Percentiles rank a stretch among this genome's conserved stretches.
Evolutionary conservation across 495 filamentous ascomycete species (phyloP).

Genomic region (Ascobolus immersus): DNA sequence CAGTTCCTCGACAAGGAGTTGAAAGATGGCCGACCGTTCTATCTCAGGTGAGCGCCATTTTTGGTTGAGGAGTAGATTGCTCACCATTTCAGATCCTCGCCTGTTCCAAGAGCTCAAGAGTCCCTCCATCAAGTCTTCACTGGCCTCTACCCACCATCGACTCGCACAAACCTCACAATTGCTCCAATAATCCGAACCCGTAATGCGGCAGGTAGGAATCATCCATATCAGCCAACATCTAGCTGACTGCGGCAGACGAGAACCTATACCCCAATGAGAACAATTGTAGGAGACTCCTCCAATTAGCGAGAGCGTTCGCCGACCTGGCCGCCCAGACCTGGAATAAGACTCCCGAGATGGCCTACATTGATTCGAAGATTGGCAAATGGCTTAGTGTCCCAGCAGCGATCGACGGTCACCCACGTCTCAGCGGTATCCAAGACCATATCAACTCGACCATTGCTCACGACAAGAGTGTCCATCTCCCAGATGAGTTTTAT

Average conservation of each 20-base stretch:
- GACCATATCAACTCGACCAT: slow-evolving; percentile 76
- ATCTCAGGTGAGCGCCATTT: slow-evolving; percentile 30
- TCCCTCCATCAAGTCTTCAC: slow-evolving; percentile 71
- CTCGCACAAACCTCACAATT: slow-evolving; percentile 22
- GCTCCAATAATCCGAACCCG: slow-evolving; percentile 9
- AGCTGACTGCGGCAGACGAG: slow-evolving; percentile 48
- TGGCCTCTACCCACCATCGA: slow-evolving; percentile 61
- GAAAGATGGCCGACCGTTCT: slow-evolving; percentile 32
- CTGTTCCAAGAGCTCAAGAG: slow-evolving; percentile 63
- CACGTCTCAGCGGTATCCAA: slow-evolving; percentile 68
- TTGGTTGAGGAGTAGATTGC: neutral
- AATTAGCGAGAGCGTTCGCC: slow-evolving; percentile 57
- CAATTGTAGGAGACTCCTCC: slow-evolving; percentile 60
- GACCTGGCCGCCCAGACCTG: slow-evolving; percentile 53
- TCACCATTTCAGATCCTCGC: slow-evolving; percentile 22
- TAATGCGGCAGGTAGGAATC: no score
- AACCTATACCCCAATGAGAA: slow-evolving; percentile 79
- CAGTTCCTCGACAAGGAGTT: slow-evolving; percentile 48
- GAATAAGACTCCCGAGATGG: slow-evolving; percentile 65
- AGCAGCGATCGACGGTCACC: slow-evolving; percentile 54
- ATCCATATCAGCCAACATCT: slow-evolving; percentile 44
- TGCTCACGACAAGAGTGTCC: slow-evolving; percentile 58
- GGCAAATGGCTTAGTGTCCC: slow-evolving; percentile 58
- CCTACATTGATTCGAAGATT: slow-evolving; percentile 47
- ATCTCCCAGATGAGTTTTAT: slow-evolving; percentile 67